phyloP scores from a whole-genome alignment of 202 grass and related monocot species.

The Eragrostis tef region DNA sequence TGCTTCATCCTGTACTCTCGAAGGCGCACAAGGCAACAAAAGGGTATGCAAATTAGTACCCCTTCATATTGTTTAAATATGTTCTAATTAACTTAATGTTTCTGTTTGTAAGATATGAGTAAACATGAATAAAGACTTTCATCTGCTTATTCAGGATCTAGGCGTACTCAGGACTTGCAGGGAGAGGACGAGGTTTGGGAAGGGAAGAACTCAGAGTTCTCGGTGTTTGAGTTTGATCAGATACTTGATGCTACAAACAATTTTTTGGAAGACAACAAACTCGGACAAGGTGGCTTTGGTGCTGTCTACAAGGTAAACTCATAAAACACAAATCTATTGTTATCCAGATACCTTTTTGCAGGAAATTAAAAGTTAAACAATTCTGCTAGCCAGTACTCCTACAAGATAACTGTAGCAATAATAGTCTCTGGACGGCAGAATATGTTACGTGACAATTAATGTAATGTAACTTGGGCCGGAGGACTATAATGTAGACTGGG shows the following conservation, averaged over 20 bases:
- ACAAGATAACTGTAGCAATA: too few relatives aligned
- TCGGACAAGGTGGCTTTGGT: slow-evolving; percentile 62
- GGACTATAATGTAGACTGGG: background rate
- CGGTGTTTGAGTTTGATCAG: slow-evolving; percentile 38
- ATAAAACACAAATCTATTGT: background rate
- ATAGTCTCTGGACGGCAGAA: too few relatives aligned
- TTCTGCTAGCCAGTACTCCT: too few relatives aligned
- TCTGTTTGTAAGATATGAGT: background rate
- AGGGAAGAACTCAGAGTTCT: slow-evolving; percentile 42
- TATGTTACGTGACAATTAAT: background rate
- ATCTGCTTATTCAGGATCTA: slow-evolving; percentile 13
- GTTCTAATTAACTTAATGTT: background rate
- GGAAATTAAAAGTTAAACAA: too few relatives aligned
- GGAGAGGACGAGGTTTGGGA: slow-evolving; percentile 27
- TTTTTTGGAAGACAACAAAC: slow-evolving; percentile 59
- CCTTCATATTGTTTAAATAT: background rate
- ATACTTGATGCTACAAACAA: slow-evolving; percentile 43
- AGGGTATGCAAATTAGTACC: slow-evolving; percentile 21
- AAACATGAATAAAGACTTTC: background rate
- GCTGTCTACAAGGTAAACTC: slow-evolving; percentile 56
- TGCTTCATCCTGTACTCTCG: slow-evolving; percentile 43
- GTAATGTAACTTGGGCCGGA: too few relatives aligned
- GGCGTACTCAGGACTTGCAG: background rate
- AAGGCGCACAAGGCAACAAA: slow-evolving; percentile 28
- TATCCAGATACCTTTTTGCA: background rate